phyloP scores from a whole-genome alignment of 805 yeast genomes.

The Zygotorulaspora danielsina region DNA sequence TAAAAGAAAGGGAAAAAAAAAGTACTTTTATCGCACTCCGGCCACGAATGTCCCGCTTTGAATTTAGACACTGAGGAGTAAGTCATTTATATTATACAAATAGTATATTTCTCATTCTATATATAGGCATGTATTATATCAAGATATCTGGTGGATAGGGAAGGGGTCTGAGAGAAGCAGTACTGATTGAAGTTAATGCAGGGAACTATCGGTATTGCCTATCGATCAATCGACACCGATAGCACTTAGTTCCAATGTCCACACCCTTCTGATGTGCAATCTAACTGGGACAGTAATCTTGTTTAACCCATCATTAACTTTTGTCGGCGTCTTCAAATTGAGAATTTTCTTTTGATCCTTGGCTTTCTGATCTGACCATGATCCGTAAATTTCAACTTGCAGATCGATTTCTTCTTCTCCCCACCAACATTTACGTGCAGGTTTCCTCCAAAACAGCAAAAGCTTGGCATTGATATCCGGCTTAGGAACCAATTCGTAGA shows the following conservation, averaged over 20 bases:
- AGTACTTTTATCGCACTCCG: too few species aligned
- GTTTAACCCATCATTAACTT: constrained; percentile 10
- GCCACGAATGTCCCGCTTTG: too few species aligned
- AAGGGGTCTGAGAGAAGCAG: too few species aligned
- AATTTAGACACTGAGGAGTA: too few species aligned
- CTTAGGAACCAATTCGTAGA: constrained; percentile 34
- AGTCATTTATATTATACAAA: constrained; percentile 2
- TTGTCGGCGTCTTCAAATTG: constrained; percentile 9
- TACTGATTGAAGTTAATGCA: too few species aligned
- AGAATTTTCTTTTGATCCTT: constrained; percentile 2
- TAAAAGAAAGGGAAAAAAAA: too few species aligned
- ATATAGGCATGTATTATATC: neutral
- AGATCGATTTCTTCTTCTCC: constrained; percentile 53
- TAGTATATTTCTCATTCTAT: neutral
- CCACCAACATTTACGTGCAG: constrained; percentile 99
- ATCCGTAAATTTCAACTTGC: constrained; percentile 34
- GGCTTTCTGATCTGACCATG: constrained; percentile 16
- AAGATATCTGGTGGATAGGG: too few species aligned
- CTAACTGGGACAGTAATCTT: constrained; percentile 45
- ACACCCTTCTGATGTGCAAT: constrained; percentile 86
- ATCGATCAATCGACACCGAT: constrained; percentile 58
- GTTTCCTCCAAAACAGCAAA: constrained; percentile 91
- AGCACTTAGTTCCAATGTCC: constrained; percentile 93
- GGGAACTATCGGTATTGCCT: too few species aligned
- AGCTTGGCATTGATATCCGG: constrained; percentile 53